phyloP scores from a whole-genome alignment of 345 rosid genomes.

The Erodium maritimum region DNA sequence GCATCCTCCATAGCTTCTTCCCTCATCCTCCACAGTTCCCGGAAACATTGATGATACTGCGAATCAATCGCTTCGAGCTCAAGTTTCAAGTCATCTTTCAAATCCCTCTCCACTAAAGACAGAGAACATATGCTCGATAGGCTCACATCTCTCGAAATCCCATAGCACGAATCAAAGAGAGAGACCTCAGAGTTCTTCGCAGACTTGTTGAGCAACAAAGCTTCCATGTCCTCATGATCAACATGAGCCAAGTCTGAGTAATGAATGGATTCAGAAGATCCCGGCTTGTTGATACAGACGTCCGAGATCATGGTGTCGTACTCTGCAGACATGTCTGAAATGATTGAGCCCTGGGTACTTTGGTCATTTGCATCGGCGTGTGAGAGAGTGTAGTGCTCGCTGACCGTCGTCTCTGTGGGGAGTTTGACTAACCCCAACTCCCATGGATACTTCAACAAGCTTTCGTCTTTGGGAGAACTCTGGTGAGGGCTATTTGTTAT shows the following conservation, averaged over 20 bases:
- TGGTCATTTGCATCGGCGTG: conserved; percentile 6
- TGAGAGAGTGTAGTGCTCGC: background rate
- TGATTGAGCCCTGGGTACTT: conserved; percentile 23
- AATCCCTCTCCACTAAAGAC: conserved; percentile 27
- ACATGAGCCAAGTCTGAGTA: background rate
- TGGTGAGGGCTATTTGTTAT: conserved; percentile 11
- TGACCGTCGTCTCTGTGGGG: background rate
- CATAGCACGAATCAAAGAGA: conserved; percentile 31
- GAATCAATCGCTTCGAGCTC: conserved; percentile 46
- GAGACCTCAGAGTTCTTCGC: conserved; percentile 11
- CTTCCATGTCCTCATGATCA: background rate
- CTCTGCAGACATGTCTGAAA: conserved; percentile 46
- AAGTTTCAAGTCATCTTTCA: conserved; percentile 31
- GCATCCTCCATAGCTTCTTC: conserved; percentile 60
- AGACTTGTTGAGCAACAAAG: conserved; percentile 14
- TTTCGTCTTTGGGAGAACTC: conserved; percentile 8
- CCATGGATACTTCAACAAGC: conserved; percentile 1
- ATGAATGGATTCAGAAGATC: conserved; percentile 17
- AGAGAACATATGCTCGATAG: conserved; percentile 22
- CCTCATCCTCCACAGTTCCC: conserved; percentile 48
- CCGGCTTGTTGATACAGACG: conserved; percentile 10
- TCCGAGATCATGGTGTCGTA: conserved; percentile 21
- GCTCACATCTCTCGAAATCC: conserved; percentile 27
- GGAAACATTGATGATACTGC: conserved; percentile 43
- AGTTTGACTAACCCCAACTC: background rate